A percentile compares a stretch with the other conserved stretches of the same genome.
Evolutionary conservation across 305 asterid species (phyloP).

Genomic region (Fraxinus paxiana): DNA sequence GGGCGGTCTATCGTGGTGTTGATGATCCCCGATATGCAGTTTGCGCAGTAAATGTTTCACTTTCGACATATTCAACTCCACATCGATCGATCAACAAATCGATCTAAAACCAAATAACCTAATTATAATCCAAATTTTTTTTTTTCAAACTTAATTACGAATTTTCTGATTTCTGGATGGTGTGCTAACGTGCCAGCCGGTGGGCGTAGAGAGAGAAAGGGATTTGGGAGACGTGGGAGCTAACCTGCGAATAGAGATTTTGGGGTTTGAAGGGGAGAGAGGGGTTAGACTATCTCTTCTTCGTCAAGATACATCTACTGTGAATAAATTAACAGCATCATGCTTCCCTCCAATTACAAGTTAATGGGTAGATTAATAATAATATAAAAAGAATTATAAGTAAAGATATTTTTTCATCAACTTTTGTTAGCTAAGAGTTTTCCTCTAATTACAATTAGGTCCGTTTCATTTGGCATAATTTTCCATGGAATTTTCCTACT

Average conservation of each 20-base stretch:
- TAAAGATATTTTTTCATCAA: too few species aligned
- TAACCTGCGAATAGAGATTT: background rate
- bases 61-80: conserved; percentile 8
- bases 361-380: background rate
- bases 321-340: background rate
- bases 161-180: background rate
- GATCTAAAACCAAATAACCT: background rate
- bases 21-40: conserved; percentile 14
- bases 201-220: background rate
- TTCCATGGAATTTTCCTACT: too few species aligned
- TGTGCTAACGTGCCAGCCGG: background rate
- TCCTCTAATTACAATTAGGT: background rate
- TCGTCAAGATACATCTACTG: background rate
- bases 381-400: background rate
- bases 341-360: background rate
- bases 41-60: conserved; percentile 17
- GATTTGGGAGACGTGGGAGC: background rate
- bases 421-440: too few species aligned
- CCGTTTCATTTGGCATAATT: too few species aligned
- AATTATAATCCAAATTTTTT: background rate
- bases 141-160: background rate
- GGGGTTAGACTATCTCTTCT: background rate
- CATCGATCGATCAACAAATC: background rate
- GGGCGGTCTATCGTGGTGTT: conserved; percentile 4
- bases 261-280: background rate